Percentiles rank a stretch among this genome's conserved stretches.
Conservation (phyloP, 768 basidiomycete species). For the Naganishia vishniacii region DNA sequence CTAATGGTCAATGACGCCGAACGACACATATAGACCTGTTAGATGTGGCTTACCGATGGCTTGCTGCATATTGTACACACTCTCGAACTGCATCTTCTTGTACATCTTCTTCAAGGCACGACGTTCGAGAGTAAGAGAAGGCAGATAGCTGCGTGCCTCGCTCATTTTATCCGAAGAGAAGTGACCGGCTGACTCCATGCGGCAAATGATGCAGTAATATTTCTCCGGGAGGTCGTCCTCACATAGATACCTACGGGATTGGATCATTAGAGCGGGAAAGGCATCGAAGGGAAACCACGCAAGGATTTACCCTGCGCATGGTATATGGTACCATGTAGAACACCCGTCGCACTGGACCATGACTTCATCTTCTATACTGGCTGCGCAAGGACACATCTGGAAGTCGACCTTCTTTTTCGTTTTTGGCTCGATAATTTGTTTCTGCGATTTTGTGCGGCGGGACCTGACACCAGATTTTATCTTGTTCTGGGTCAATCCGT, state of each 20-base stretch:
- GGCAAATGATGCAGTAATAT: constrained; percentile 19
- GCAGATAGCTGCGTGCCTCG: constrained; percentile 6
- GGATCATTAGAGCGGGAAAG: background rate
- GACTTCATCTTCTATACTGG: constrained; percentile 2
- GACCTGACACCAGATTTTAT: too few relatives aligned
- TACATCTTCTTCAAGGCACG: constrained; percentile 20
- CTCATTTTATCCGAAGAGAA: background rate
- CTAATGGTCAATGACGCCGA: too few relatives aligned
- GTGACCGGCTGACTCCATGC: constrained; percentile 9
- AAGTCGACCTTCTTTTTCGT: background rate
- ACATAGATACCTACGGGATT: background rate
- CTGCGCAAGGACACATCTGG: constrained; percentile 22
- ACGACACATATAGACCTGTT: background rate
- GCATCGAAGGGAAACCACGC: background rate
- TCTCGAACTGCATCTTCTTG: constrained; percentile 12
- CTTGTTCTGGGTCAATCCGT: background rate
- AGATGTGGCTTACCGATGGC: constrained; percentile 2
- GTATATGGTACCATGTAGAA: constrained; percentile 20
- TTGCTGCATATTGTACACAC: background rate
- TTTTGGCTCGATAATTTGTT: background rate
- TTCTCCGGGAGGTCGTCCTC: constrained; percentile 14
- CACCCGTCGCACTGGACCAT: constrained; percentile 28
- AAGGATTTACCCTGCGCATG: constrained; percentile 23
- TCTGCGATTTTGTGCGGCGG: background rate
- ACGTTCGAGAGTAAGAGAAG: constrained; percentile 16